These are phyloP conservation scores for Trichoderma semiorbis DNA, from an alignment of 2,329 filamentous ascomycete genomes.

Conservation along the genomic window DNA sequence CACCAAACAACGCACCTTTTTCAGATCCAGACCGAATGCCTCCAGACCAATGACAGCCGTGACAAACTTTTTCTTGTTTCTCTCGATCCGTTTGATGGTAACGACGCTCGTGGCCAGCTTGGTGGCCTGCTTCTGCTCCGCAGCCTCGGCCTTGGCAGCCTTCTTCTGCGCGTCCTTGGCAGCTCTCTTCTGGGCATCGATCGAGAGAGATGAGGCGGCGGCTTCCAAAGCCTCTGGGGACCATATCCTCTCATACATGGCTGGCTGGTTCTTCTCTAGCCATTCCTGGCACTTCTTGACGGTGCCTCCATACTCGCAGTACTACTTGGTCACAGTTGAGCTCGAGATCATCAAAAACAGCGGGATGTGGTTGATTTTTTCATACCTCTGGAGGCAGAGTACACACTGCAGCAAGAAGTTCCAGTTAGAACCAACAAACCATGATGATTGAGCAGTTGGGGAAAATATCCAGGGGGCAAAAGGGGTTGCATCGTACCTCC, in stretches of 20 bases:
- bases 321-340: conserved; percentile 55
- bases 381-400: conserved; percentile 62
- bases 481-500: conserved; percentile 46
- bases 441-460: not conserved
- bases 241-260: conserved; percentile 77
- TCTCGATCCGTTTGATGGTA: conserved; percentile 92
- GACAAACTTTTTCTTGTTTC: conserved; percentile 96
- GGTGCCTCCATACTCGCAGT: conserved; percentile 97
- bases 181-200: conserved; percentile 90
- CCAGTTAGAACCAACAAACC: not conserved
- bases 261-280: conserved; percentile 72
- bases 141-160: conserved; percentile 85
- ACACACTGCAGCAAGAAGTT: conserved; percentile 47
- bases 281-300: conserved; percentile 97
- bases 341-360: not conserved
- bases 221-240: conserved; percentile 83
- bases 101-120: conserved; percentile 79
- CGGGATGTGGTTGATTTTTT: conserved; percentile 1
- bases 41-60: conserved; percentile 90
- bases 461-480: not conserved
- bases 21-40: conserved; percentile 85
- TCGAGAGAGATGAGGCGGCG: conserved; percentile 78
- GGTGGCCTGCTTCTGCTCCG: conserved; percentile 78
- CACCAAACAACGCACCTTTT: conserved; percentile 57
- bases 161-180: conserved; percentile 97